These are phyloP conservation scores for Chamaecrista fasciculata DNA, from an alignment of 306 rosid species.

Conservation along the genomic window DNA sequence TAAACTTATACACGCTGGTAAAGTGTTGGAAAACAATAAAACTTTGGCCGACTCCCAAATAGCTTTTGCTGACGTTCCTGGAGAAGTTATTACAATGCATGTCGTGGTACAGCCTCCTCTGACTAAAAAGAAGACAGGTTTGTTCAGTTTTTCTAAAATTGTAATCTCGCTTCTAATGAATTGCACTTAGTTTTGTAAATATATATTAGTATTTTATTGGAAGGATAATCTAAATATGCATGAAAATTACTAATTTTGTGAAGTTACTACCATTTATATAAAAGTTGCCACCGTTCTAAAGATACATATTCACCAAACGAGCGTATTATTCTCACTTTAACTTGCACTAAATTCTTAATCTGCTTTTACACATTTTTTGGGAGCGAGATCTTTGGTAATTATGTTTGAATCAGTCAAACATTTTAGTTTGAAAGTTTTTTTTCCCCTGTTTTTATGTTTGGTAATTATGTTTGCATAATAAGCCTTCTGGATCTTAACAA, in stretches of 20 bases:
- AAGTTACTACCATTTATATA: too few relatives aligned
- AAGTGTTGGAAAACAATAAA: constrained; percentile 55
- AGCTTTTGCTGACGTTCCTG: constrained; percentile 45
- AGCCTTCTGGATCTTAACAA: neutral
- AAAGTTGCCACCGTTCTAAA: neutral
- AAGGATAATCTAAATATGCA: neutral
- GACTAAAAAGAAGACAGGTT: constrained; percentile 62
- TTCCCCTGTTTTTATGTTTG: too few relatives aligned
- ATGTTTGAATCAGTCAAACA: neutral
- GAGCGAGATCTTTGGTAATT: neutral
- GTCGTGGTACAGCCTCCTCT: constrained; percentile 59
- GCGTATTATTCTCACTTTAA: too few relatives aligned
- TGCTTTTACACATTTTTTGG: neutral
- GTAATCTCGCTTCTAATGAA: neutral
- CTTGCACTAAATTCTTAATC: too few relatives aligned
- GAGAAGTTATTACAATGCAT: constrained; percentile 60
- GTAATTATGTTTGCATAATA: neutral
- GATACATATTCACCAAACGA: too few relatives aligned
- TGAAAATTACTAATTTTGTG: too few relatives aligned
- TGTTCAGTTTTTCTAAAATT: constrained; percentile 23
- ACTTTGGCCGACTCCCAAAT: constrained; percentile 61
- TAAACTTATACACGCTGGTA: constrained; percentile 66
- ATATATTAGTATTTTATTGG: neutral
- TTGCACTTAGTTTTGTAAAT: neutral
- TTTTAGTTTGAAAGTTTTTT: neutral